Conservation (phyloP, 129 eudicot species). For the Saposhnikovia divaricata region DNA sequence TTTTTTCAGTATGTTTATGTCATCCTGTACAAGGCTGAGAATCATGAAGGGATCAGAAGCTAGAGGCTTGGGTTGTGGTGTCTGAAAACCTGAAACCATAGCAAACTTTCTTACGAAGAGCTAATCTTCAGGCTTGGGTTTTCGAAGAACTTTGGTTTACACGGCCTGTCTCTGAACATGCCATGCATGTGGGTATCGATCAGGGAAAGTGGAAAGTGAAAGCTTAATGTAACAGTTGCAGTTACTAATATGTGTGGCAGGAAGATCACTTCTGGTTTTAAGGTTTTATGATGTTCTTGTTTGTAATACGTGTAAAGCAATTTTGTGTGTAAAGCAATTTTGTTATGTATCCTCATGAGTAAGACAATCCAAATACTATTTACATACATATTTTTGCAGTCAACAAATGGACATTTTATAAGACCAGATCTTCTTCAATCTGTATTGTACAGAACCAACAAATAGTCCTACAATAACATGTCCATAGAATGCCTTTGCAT, state of each 20-base stretch:
- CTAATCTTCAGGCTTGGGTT: constrained; percentile 42
- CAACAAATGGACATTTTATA: too few relatives aligned
- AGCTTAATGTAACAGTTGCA: neutral
- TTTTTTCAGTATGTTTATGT: constrained; percentile 61
- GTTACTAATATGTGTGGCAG: constrained; percentile 19
- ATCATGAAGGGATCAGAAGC: constrained; percentile 82
- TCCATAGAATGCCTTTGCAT: neutral
- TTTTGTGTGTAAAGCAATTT: neutral
- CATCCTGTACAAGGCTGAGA: constrained; percentile 72
- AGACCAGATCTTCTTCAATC: neutral
- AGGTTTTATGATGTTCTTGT: constrained; percentile 32
- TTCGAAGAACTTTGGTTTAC: constrained; percentile 38
- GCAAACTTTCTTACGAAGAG: constrained; percentile 17
- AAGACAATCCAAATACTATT: neutral
- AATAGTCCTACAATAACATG: neutral
- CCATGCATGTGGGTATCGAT: constrained; percentile 13
- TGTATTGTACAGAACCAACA: neutral
- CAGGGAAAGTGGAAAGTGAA: constrained; percentile 21
- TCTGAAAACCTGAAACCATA: constrained; percentile 13
- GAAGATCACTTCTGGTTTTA: constrained; percentile 32
- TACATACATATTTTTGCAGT: neutral
- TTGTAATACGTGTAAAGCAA: constrained; percentile 20
- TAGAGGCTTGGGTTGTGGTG: constrained; percentile 56
- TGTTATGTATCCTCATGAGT: neutral
- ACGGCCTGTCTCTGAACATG: neutral